phyloP scores from a whole-genome alignment of 768 basidiomycete genomes.

The Podaxis sp. region DNA sequence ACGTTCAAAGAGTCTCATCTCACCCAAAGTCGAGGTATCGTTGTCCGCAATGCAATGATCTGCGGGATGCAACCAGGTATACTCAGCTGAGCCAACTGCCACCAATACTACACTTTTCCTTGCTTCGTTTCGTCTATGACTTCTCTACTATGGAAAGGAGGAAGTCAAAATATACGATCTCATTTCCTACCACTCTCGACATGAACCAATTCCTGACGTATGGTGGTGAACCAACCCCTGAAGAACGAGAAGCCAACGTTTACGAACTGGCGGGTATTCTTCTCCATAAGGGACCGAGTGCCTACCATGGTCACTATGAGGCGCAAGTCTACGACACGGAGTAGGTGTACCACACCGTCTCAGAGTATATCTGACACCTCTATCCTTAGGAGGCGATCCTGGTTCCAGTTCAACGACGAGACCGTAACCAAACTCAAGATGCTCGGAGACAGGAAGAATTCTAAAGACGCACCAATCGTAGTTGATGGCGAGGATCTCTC shows the following conservation, averaged over 20 bases:
- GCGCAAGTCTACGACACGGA: slow-evolving; percentile 74
- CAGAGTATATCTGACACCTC: not conserved
- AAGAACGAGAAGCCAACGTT: slow-evolving; percentile 27
- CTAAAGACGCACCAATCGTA: slow-evolving; percentile 21
- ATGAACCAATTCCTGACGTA: slow-evolving; percentile 63
- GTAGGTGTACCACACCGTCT: slow-evolving; percentile 38
- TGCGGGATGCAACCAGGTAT: slow-evolving; percentile 80
- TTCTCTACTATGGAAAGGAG: slow-evolving; percentile 73
- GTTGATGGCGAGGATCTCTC: slow-evolving; percentile 26
- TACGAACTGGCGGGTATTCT: slow-evolving; percentile 88
- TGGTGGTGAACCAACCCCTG: slow-evolving; percentile 14
- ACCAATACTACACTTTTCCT: slow-evolving; percentile 86
- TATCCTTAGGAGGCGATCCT: slow-evolving; percentile 54
- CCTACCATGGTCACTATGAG: slow-evolving; percentile 89
- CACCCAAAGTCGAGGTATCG: slow-evolving; percentile 53
- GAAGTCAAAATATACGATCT: slow-evolving; percentile 80
- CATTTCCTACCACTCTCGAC: slow-evolving; percentile 72
- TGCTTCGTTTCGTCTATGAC: slow-evolving; percentile 93
- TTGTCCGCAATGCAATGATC: slow-evolving; percentile 69
- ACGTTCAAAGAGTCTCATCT: not conserved
- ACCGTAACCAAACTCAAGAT: slow-evolving; percentile 61
- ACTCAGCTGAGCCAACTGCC: slow-evolving; percentile 72
- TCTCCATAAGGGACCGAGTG: slow-evolving; percentile 88
- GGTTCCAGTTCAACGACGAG: slow-evolving; percentile 96
- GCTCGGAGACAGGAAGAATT: slow-evolving; percentile 44